Evolutionary conservation across 2,329 filamentous ascomycete species (phyloP), one percentile per base, ranked within the genome.

Genomic region (Drechslerella dactyloides): DNA sequence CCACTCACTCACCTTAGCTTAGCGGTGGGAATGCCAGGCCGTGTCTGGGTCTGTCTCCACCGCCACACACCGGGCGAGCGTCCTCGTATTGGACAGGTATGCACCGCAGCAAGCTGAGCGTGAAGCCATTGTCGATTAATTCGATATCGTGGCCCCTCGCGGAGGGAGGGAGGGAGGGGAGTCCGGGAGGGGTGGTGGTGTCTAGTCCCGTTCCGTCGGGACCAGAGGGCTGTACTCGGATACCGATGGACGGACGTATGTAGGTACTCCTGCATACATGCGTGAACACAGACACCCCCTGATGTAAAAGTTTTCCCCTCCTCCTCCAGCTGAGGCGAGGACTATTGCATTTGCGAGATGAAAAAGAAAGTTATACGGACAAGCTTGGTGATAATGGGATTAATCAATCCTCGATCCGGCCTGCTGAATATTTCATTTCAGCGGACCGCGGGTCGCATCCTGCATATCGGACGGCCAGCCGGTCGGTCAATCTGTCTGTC

Each of bases 161-260:
- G 37, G 37, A 8, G 27, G 27, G 27, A n/a, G n/a, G n/a, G n/a
- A n/a, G n/a, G n/a, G n/a, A n/a, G n/a, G n/a, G n/a, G n/a, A n/a
- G n/a, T n/a, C n/a, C n/a, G n/a, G n/a, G n/a, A n/a, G n/a, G n/a
- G n/a, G n/a, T n/a, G n/a, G n/a, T n/a, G n/a, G 4, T 15, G 52
- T 57, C 54, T 61, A 63, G 64, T 44, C 66, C 59, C n/a, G 59
- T 70, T 70, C 35, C 66, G 66, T 70, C 23, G 3, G 35, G 21
- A n/a, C n/a, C n/a, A n/a, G n/a, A 48, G 35, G 58, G 65, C 46
- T 51, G 50, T 24, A 50, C 27, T 33, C 27, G 27, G 27, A 8
- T 33, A 33, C 4, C 8, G 8, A 8, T 8, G 8, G 27, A 33
- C 27, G 8, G 27, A 33, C 27, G 8, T 33, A 33, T 8, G n/a